Evolutionary conservation across 1,139 yeast species (phyloP), one percentile per base, ranked within the genome.

Genomic region (Scheffersomyces illinoinensis): DNA sequence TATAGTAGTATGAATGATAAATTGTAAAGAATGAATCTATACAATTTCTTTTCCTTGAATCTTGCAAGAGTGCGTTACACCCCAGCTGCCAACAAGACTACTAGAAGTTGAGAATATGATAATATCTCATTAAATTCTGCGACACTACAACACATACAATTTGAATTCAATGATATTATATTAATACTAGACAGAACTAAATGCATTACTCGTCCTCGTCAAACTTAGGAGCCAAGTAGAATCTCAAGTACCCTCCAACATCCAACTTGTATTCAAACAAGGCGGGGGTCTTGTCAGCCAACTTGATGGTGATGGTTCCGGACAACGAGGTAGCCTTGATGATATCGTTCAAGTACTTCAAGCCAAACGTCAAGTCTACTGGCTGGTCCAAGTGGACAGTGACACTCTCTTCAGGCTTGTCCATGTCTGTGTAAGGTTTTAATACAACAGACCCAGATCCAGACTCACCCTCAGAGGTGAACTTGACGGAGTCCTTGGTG

Each of bases 141-240:
- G 4, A 8, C 10, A 6, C 33, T 24, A 24, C 33, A 21, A 21
- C 4, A 4, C 21, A 24, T 24, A 24, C 33, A 24, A 24, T 24
- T 6, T 1, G 33, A 33, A 33, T 33, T 33, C 17, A 33, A 33
- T 33, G 12, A 12, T 14, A 10, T 33, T 33, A 33, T 33, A 33
- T 33, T 33, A 33, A 33, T 33, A 33, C 43, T 33, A 33, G 43
- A 33, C 43, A 33, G 43, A 33, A 33, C 43, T 33, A 33, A 33
- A 33, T 33, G 43, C 43, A 33, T 67, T 80, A 87, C 65, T 91
- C 96, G 62, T 91, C 97, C 67, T 91, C 97, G 66, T 90, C 97
- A 73, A 93, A 92, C 84, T 95, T 95, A 61, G 99, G 99, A 68
- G 99, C 99, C 77, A 95, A 85, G 85, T 91, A 95, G 85, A 91